Base-by-base conservation (phyloP, 768 basidiomycete species). In the Trametes coccinea region DNA sequence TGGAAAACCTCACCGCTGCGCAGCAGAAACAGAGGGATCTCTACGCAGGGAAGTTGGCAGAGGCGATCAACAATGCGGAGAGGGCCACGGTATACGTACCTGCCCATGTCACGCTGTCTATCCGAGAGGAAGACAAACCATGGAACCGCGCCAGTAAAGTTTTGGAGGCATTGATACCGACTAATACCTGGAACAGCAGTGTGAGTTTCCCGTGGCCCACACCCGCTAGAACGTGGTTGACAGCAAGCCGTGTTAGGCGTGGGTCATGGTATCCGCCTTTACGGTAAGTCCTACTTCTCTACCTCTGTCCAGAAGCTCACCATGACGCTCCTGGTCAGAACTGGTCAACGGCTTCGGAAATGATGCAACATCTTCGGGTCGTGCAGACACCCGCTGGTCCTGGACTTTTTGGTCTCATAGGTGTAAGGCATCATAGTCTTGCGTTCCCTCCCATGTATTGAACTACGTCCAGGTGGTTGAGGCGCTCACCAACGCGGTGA, bases 21-120 rank as follows among this genome's bases (percentile, higher is more conserved):
- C 73, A 81, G 33, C 61, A 70, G 62, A 69, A 66, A 39, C 76
- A 79, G 48, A 75, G 73, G 50, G 63, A 65, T 2, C 77, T 79
- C 61, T 79, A 78, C 53, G 57, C 68, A 7, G 68, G 68, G 0
- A 69, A 70, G 9, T 59, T 78, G 8, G 65, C 71, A 39, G 49
- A 44, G 0, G 71, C 71, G 41, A 70, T 71, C 6, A 59, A 71
- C 56, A n/a, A 39, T 8, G 27, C 62, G 48, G 34, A 46, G 11
- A 22, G 29, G 45, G 4, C 31, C 51, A 16, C 14, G 11, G 1
- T 7, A 30, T 29, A 31, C 41, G 33, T 16, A 10, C 39, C 49
- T 2, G 44, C n/a, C 41, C 14, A 22, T 2, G 29, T 55, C 4
- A 45, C 33, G 41, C n/a, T 43, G 14, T 43, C 41, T 8, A 43